A percentile compares a stretch with the other conserved stretches of the same genome.
Evolutionary conservation across 805 yeast species (phyloP).

Genomic region (Wickerhamiella alocasiicola): DNA sequence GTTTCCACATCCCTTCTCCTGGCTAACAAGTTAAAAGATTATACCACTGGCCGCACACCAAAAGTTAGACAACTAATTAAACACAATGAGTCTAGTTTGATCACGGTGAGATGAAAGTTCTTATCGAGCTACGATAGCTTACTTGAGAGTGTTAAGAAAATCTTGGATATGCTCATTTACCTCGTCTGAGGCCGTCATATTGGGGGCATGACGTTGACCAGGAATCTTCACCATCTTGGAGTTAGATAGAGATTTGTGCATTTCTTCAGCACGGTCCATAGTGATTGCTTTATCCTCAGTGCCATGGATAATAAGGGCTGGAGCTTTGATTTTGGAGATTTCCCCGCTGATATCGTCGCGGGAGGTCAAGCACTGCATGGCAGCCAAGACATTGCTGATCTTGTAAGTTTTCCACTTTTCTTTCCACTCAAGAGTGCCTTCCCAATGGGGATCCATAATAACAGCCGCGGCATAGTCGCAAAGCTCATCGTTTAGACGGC

Average conservation of each 20-base stretch:
- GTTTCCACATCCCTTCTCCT: too few species aligned
- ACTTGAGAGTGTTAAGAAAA: too few species aligned
- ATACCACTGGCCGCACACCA: too few species aligned
- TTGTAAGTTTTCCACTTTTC: background rate
- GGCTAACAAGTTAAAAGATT: too few species aligned
- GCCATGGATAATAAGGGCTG: conserved; percentile 9
- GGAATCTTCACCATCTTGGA: conserved; percentile 6
- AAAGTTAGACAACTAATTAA: too few species aligned
- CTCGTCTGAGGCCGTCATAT: conserved; percentile 1
- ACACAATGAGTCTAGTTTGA: too few species aligned
- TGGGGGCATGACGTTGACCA: conserved; percentile 8
- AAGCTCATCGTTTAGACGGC: background rate
- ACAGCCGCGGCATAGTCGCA: background rate
- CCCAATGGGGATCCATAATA: conserved; percentile 10
- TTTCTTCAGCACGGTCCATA: conserved; percentile 1
- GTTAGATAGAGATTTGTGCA: background rate
- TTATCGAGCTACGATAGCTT: too few species aligned
- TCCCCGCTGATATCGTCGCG: conserved; percentile 6
- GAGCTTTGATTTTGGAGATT: conserved; percentile 1
- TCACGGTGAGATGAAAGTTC: too few species aligned
- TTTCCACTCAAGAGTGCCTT: conserved; percentile 2
- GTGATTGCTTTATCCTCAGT: conserved; percentile 4
- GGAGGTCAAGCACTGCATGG: background rate
- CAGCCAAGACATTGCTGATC: background rate
- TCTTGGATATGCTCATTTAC: background rate